These are phyloP conservation scores for Isatis tinctoria DNA, from an alignment of 345 rosid species.

Conservation along the genomic window DNA sequence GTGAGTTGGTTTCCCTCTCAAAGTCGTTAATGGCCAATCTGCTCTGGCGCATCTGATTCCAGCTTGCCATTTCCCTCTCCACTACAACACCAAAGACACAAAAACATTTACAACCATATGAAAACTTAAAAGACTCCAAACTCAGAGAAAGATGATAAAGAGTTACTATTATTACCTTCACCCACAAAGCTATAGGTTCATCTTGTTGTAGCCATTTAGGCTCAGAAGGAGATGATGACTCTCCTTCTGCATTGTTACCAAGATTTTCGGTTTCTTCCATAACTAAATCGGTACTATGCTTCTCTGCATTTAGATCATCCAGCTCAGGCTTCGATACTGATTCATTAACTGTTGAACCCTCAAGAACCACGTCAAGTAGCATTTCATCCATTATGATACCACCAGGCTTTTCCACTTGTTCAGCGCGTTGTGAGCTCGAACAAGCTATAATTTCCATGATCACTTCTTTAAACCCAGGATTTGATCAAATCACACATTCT, in stretches of 20 bases:
- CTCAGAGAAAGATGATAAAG: neutral
- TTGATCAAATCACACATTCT: neutral
- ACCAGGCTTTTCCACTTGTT: constrained; percentile 37
- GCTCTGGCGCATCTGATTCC: constrained; percentile 93
- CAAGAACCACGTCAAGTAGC: constrained; percentile 35
- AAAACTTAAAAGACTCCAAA: neutral
- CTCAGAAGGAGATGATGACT: constrained; percentile 52
- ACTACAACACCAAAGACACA: constrained; percentile 53
- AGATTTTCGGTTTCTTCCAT: constrained; percentile 48
- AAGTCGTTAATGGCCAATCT: constrained; percentile 91
- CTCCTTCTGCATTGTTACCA: constrained; percentile 49
- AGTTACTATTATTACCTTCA: constrained; percentile 57
- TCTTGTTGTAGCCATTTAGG: constrained; percentile 81
- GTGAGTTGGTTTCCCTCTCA: constrained; percentile 93
- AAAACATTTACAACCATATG: neutral
- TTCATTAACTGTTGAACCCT: constrained; percentile 31
- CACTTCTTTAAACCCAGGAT: constrained; percentile 12
- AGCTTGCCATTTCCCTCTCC: constrained; percentile 99
- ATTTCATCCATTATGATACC: constrained; percentile 33
- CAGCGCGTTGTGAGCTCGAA: constrained; percentile 47
- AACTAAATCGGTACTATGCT: constrained; percentile 23
- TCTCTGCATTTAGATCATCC: constrained; percentile 41
- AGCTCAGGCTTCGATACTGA: constrained; percentile 39
- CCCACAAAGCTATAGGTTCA: constrained; percentile 92
- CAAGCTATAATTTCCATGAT: constrained; percentile 57